These are phyloP conservation scores for Pezicula rhizophila DNA, from an alignment of 2,329 filamentous ascomycete genomes.

Conservation along the genomic window DNA sequence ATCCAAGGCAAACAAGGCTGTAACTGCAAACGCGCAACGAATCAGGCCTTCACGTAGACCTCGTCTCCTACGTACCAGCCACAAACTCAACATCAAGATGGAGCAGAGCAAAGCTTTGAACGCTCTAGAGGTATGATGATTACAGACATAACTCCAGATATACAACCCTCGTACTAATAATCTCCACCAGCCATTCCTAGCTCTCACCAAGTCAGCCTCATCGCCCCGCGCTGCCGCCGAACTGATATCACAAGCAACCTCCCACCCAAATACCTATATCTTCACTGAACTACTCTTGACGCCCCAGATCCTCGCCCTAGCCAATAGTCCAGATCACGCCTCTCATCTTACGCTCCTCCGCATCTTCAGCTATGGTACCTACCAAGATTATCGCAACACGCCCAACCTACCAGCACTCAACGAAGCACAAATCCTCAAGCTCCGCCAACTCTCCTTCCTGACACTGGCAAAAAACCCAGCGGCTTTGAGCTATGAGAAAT, in stretches of 20 bases:
- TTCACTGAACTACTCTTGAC: conserved; percentile 89
- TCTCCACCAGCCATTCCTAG: conserved; percentile 73
- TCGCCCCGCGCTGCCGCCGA: conserved; percentile 81
- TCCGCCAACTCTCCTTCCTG: conserved; percentile 84
- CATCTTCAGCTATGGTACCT: conserved; percentile 91
- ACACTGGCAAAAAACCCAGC: conserved; percentile 64
- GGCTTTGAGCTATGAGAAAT: conserved; percentile 66
- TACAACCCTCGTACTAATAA: conserved; percentile 24
- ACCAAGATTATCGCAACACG: conserved; percentile 60
- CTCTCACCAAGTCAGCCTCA: conserved; percentile 78
- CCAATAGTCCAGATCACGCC: conserved; percentile 55
- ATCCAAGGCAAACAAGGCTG: neutral
- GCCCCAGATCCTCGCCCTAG: conserved; percentile 70
- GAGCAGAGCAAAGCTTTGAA: conserved; percentile 66
- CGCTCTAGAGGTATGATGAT: conserved; percentile 50
- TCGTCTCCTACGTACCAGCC: neutral
- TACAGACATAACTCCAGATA: neutral
- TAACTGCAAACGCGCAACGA: conserved; percentile 8
- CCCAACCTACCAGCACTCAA: conserved; percentile 62
- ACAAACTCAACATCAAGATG: conserved; percentile 41
- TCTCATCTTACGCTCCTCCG: conserved; percentile 66
- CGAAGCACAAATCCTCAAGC: conserved; percentile 70
- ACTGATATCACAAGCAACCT: conserved; percentile 80
- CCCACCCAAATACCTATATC: conserved; percentile 82
- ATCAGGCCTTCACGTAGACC: conserved; percentile 1